A percentile compares a stretch with the other conserved stretches of the same genome.
Evolutionary conservation across 208 protist genomes (phyloP).

Genomic region (Acanthamoeba sp.): DNA sequence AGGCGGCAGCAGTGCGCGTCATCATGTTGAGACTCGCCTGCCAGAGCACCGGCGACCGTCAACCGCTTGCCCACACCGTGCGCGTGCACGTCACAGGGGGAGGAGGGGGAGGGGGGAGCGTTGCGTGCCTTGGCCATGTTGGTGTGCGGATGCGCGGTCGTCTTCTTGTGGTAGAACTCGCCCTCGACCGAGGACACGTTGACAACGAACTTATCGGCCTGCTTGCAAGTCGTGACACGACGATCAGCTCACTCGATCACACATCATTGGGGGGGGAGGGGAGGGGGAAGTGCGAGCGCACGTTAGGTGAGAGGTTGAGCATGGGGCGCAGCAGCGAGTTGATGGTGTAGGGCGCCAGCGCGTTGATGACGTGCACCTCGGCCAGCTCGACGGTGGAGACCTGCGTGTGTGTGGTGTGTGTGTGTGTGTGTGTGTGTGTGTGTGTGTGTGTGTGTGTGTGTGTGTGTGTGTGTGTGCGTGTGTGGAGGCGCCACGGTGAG

Average conservation of each 20-base stretch:
- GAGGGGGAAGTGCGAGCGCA: too few species aligned
- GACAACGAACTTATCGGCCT: slow-evolving; percentile 92
- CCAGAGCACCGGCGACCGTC: not conserved
- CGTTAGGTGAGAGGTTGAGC: slow-evolving; percentile 3
- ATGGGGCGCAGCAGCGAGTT: slow-evolving; percentile 90
- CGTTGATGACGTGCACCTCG: slow-evolving; percentile 95
- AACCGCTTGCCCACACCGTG: too few species aligned
- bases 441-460: not conserved
- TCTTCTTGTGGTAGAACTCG: slow-evolving; percentile 88
- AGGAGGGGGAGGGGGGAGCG: not conserved
- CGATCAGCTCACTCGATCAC: too few species aligned
- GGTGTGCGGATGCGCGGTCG: slow-evolving; percentile 95
- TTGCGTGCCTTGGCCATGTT: slow-evolving; percentile 95
- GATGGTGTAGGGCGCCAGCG: slow-evolving; percentile 96
- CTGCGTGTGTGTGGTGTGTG: not conserved
- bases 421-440: not conserved
- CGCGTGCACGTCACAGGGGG: too few species aligned
- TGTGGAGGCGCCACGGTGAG: too few species aligned
- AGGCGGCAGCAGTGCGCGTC: slow-evolving; percentile 94
- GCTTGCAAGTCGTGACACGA: not conserved
- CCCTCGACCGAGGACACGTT: slow-evolving; percentile 98
- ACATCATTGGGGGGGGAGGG: too few species aligned
- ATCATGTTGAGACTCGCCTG: slow-evolving; percentile 99
- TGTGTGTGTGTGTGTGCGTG: too few species aligned
- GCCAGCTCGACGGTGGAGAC: slow-evolving; percentile 3